phyloP scores from a whole-genome alignment of 2,329 filamentous ascomycete species.

The Sporothrix curviconia region DNA sequence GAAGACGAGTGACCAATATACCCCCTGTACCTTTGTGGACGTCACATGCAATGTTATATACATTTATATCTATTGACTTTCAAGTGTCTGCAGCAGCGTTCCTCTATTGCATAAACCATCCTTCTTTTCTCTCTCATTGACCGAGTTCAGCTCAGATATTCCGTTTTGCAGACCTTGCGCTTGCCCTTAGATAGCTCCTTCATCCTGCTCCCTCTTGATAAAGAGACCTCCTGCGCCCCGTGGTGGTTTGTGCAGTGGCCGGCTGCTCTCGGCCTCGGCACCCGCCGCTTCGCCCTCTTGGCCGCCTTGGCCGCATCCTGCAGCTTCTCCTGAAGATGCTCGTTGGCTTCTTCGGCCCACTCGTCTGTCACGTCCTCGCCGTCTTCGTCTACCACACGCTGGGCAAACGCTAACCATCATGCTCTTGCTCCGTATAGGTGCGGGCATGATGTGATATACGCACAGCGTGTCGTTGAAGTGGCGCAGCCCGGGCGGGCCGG shows the following conservation, averaged over 20 bases:
- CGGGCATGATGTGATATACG: not conserved
- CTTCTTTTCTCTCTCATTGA: no score
- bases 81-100: no score
- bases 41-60: not conserved
- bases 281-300: not conserved
- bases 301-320: not conserved
- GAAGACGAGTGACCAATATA: not conserved
- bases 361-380: conserved; percentile 1
- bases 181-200: no score
- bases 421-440: conserved; percentile 1
- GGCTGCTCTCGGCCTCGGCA: no score
- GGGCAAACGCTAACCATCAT: conserved; percentile 14
- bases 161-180: no score
- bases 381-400: conserved; percentile 10
- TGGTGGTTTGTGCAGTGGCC: not conserved
- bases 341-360: conserved; percentile 13
- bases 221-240: no score
- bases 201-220: no score
- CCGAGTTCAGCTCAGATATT: no score
- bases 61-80: not conserved
- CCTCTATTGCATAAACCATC: no score
- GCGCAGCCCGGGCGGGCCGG: not conserved
- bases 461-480: conserved; percentile 8
- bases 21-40: no score
- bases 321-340: not conserved